Evolutionary conservation across 352 stramenopile genomes (phyloP).

Genomic region (Thalassiosira ordinaria): DNA sequence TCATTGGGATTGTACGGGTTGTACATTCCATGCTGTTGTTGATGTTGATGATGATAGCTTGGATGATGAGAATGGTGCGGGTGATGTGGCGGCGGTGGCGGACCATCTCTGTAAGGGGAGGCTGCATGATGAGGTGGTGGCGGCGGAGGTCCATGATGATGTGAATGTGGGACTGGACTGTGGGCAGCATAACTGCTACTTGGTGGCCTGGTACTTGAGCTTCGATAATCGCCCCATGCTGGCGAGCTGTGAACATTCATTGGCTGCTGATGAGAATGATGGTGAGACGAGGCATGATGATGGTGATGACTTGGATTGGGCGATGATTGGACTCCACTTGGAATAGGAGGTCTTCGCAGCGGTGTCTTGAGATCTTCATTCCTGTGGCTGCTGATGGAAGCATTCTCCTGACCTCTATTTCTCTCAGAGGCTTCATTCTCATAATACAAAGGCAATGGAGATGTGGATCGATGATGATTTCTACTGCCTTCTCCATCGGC

Average conservation of each 20-base stretch:
- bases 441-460: slow-evolving; percentile 32
- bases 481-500: no score
- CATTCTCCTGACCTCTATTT: no score
- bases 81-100: slow-evolving; percentile 1
- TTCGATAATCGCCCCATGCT: slow-evolving; percentile 6
- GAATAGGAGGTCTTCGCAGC: slow-evolving; percentile 11
- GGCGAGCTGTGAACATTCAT: slow-evolving; percentile 24
- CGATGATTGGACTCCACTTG: slow-evolving; percentile 7
- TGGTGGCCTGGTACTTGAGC: no score
- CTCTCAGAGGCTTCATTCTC: background rate
- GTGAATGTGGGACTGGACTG: slow-evolving; percentile 43
- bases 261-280: slow-evolving; percentile 5
- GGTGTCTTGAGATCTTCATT: slow-evolving; percentile 20
- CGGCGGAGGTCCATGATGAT: slow-evolving; percentile 27
- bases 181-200: slow-evolving; percentile 1
- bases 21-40: slow-evolving; percentile 25
- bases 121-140: no score
- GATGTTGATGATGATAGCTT: no score
- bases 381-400: no score
- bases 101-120: slow-evolving; percentile 33
- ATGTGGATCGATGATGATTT: slow-evolving; percentile 11
- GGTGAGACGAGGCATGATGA: no score
- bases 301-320: background rate
- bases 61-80: no score
- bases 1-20: slow-evolving; percentile 52